A percentile compares a stretch with the other conserved stretches of the same genome.
Conservation (phyloP, 1,284 basidiomycete species). For the Microbotryum saponariae region DNA sequence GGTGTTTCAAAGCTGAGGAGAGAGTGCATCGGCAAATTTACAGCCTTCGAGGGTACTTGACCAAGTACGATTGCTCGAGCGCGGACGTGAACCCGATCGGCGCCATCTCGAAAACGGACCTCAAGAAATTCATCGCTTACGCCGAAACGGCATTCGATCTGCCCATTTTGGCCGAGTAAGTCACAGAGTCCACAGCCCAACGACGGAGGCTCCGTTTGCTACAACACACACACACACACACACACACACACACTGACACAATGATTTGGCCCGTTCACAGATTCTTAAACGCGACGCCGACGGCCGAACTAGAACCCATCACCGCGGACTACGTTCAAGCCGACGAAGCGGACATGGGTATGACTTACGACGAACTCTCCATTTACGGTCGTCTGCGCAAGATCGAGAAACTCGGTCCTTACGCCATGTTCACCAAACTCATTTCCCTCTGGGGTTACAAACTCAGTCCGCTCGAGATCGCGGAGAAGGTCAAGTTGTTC, state of each 20-base stretch:
- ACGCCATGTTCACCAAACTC: conserved; percentile 90
- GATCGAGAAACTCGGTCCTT: conserved; percentile 93
- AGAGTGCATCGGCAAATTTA: background rate
- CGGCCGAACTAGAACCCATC: conserved; percentile 93
- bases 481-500: conserved; percentile 94
- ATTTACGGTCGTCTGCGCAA: conserved; percentile 89
- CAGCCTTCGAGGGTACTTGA: conserved; percentile 89
- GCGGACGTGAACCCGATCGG: conserved; percentile 98
- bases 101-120: conserved; percentile 92
- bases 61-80: conserved; percentile 79
- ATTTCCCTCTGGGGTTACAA: conserved; percentile 76
- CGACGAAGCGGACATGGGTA: conserved; percentile 77
- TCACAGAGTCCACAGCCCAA: background rate
- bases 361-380: conserved; percentile 97
- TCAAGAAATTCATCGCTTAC: conserved; percentile 90
- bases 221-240: too few relatives aligned
- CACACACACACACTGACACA: too few relatives aligned
- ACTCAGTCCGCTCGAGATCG: conserved; percentile 73
- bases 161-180: conserved; percentile 69
- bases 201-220: background rate
- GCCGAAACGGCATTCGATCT: conserved; percentile 70
- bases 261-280: conserved; percentile 43
- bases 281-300: conserved; percentile 85
- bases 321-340: conserved; percentile 88
- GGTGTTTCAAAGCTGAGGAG: background rate